Evolutionary conservation across 805 yeast genomes (phyloP), one percentile per base, ranked within the genome.

Genomic region (Zygotorulaspora sp.): DNA sequence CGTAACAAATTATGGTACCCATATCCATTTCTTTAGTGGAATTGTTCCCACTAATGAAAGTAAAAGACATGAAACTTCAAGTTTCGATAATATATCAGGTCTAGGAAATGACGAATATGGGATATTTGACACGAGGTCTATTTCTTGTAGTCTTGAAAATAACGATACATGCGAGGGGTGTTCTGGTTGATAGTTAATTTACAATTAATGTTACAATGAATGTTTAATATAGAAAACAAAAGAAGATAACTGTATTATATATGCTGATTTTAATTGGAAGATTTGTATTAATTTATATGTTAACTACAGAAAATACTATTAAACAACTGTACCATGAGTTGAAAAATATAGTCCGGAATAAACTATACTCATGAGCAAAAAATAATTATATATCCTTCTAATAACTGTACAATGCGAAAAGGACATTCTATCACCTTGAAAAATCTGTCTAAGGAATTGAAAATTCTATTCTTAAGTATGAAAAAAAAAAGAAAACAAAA

Each of bases 161-260:
- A 95, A 95, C 34, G 96, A 83, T 66, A 75, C 95, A 29, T 89
- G 97, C 67, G 89, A 89, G 57, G 89, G 90, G 95, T 89, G 97
- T 71, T 89, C 97, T 33, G 97, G 97, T 68, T 89, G 68, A 63
- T 11, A n/a, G n/a, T n/a, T n/a, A n/a, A n/a, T n/a, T n/a, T n/a
- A n/a, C n/a, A n/a, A n/a, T n/a, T n/a, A n/a, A n/a, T n/a, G n/a
- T n/a, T n/a, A n/a, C n/a, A n/a, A n/a, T n/a, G n/a, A n/a, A n/a
- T n/a, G n/a, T n/a, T n/a, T n/a, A n/a, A n/a, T n/a, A n/a, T n/a
- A n/a, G n/a, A n/a, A n/a, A n/a, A n/a, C n/a, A n/a, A n/a, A n/a
- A n/a, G n/a, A n/a, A n/a, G n/a, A n/a, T n/a, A n/a, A n/a, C n/a
- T n/a, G n/a, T n/a, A n/a, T n/a, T n/a, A n/a, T n/a, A n/a, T n/a